These are phyloP conservation scores for Millerozyma acaciae DNA, from an alignment of 805 yeast species.

Conservation along the genomic window DNA sequence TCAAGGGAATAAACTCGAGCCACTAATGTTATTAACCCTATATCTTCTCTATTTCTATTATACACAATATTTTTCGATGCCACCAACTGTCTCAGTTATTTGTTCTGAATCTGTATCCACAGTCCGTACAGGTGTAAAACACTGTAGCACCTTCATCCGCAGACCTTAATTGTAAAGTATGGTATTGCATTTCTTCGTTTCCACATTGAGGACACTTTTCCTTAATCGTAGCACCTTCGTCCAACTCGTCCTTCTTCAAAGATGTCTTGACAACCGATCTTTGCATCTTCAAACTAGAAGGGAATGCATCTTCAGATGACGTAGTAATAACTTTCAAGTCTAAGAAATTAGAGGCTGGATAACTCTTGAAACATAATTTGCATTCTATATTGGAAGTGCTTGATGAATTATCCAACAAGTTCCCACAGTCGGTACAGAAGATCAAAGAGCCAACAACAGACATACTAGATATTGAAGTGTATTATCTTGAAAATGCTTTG, in stretches of 20 bases:
- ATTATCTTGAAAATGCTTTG: no score
- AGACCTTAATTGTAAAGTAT: slow-evolving; percentile 91
- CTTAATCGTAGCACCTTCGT: slow-evolving; percentile 94
- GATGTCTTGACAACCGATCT: slow-evolving; percentile 88
- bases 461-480: no score
- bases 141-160: slow-evolving; percentile 99
- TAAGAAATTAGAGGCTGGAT: slow-evolving; percentile 53
- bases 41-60: slow-evolving; percentile 2
- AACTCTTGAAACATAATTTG: slow-evolving; percentile 42
- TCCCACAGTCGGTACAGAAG: slow-evolving; percentile 92
- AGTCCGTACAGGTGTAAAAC: slow-evolving; percentile 89
- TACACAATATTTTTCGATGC: neutral
- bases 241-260: slow-evolving; percentile 70
- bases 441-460: slow-evolving; percentile 94
- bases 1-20: no score
- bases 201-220: slow-evolving; percentile 99
- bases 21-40: no score
- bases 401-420: slow-evolving; percentile 66
- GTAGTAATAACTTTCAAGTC: slow-evolving; percentile 82
- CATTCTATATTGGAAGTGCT: slow-evolving; percentile 54
- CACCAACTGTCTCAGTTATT: slow-evolving; percentile 52
- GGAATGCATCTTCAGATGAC: slow-evolving; percentile 91
- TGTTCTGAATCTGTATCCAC: slow-evolving; percentile 92
- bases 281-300: slow-evolving; percentile 75
- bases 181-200: slow-evolving; percentile 96